Percentiles rank a stretch among this genome's conserved stretches.
Evolutionary conservation across 495 filamentous ascomycete species (phyloP).

Genomic region (Geopyxis carbonaria): DNA sequence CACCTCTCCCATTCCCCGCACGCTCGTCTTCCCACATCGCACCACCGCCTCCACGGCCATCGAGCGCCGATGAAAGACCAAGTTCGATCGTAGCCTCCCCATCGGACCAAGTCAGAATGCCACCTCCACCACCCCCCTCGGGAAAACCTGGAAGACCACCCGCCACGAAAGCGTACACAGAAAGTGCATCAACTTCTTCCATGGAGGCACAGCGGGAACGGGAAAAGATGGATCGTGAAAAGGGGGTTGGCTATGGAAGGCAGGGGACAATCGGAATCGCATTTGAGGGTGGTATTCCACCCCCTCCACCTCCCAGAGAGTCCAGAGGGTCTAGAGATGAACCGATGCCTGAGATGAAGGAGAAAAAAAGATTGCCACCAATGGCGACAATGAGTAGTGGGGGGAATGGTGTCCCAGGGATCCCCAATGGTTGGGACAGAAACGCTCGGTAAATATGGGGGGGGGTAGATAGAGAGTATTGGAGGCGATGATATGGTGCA

Average conservation of each 20-base stretch:
- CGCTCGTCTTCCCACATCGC: slow-evolving; percentile 1
- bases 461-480: too few relatives aligned
- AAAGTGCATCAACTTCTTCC: slow-evolving; percentile 5
- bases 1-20: background rate
- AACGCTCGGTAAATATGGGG: too few relatives aligned
- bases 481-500: too few relatives aligned
- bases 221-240: slow-evolving; percentile 8
- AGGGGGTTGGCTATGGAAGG: slow-evolving; percentile 5
- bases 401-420: slow-evolving; percentile 1
- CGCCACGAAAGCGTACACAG: slow-evolving; percentile 6
- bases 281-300: slow-evolving; percentile 9
- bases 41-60: background rate
- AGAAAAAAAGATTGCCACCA: slow-evolving; percentile 11
- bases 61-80: background rate
- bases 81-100: background rate
- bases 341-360: slow-evolving; percentile 20
- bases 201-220: slow-evolving; percentile 5
- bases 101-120: slow-evolving; percentile 6
- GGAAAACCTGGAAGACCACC: background rate
- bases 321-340: too few relatives aligned
- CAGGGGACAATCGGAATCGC: slow-evolving; percentile 22
- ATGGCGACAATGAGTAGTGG: slow-evolving; percentile 13
- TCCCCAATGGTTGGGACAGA: slow-evolving; percentile 4
- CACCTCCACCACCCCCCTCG: slow-evolving; percentile 4
- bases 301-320: background rate